Evolutionary conservation across 108 stramenopile genomes (phyloP).

Genomic region (Tribonema minus): DNA sequence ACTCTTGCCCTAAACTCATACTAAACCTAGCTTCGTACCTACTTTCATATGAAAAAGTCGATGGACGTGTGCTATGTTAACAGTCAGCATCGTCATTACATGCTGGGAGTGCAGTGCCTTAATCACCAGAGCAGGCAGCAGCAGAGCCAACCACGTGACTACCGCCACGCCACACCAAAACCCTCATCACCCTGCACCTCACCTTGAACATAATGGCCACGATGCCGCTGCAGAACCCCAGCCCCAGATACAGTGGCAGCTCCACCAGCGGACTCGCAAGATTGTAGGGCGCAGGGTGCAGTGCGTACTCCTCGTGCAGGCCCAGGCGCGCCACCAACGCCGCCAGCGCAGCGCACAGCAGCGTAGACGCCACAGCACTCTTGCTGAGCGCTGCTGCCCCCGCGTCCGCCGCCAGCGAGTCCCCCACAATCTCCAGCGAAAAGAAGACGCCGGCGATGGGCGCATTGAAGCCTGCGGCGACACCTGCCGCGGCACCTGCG

Average conservation of each 20-base stretch:
- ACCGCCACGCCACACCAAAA: background rate
- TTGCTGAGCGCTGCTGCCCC: constrained; percentile 11
- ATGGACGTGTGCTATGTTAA: too few species aligned
- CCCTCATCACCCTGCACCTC: constrained; percentile 1
- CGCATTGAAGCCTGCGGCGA: constrained; percentile 86
- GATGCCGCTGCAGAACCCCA: constrained; percentile 68
- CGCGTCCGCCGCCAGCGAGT: constrained; percentile 34
- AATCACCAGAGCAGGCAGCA: too few species aligned
- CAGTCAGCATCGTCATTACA: too few species aligned
- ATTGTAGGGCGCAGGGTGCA: constrained; percentile 48
- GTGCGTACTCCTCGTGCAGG: constrained; percentile 69
- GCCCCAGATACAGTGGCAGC: constrained; percentile 73
- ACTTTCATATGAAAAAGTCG: too few species aligned
- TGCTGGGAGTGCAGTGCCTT: too few species aligned
- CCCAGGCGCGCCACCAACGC: constrained; percentile 67
- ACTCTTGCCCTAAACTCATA: too few species aligned
- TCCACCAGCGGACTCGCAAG: constrained; percentile 64
- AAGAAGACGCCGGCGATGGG: constrained; percentile 88
- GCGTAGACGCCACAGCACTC: constrained; percentile 21
- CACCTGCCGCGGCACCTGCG: constrained; percentile 84
- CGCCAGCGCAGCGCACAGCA: constrained; percentile 52
- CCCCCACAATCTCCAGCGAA: constrained; percentile 69
- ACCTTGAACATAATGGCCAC: constrained; percentile 47
- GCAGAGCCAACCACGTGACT: too few species aligned
- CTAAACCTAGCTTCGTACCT: too few species aligned